Percentiles rank a stretch among this genome's conserved stretches.
These are phyloP conservation scores for Starmerella vitae DNA, from an alignment of 805 yeast species.

Conservation along the genomic window DNA sequence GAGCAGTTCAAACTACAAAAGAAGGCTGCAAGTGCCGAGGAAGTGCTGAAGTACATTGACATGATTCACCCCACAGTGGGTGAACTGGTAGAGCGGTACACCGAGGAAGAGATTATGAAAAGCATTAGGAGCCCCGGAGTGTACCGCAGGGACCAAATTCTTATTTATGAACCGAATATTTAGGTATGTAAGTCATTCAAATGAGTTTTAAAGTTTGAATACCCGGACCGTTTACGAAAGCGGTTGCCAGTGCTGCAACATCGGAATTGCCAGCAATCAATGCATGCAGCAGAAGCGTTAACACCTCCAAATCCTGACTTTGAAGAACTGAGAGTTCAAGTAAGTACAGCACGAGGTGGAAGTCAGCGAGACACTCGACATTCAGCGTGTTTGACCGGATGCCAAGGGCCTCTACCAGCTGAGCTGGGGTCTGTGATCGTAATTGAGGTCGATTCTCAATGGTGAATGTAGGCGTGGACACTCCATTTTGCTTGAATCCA, in stretches of 20 bases:
- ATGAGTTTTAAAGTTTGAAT: too few species aligned
- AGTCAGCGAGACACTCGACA: slow-evolving; percentile 38
- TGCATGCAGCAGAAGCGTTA: slow-evolving; percentile 28
- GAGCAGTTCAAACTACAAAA: too few species aligned
- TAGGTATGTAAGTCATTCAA: too few species aligned
- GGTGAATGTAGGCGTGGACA: slow-evolving; percentile 36
- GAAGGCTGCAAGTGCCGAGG: too few species aligned
- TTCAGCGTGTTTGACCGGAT: slow-evolving; percentile 19
- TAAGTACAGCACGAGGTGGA: slow-evolving; percentile 59
- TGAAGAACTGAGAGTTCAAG: slow-evolving; percentile 44
- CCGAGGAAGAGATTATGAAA: too few species aligned
- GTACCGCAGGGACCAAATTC: too few species aligned
- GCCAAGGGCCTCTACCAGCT: slow-evolving; percentile 40
- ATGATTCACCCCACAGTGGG: too few species aligned
- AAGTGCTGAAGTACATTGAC: too few species aligned
- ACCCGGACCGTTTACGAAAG: slow-evolving; percentile 17
- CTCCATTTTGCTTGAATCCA: slow-evolving; percentile 52
- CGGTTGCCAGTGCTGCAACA: slow-evolving; percentile 31
- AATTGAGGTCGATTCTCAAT: slow-evolving; percentile 74
- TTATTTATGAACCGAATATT: too few species aligned
- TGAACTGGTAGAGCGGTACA: too few species aligned
- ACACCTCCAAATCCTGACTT: slow-evolving; percentile 38
- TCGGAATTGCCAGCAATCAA: slow-evolving; percentile 21
- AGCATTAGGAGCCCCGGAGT: too few species aligned
- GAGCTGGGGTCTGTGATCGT: slow-evolving; percentile 50